Percentiles rank a stretch among this genome's conserved stretches.
Conservation (phyloP, 805 yeast genomes). For the Kodamaea sagamina region DNA sequence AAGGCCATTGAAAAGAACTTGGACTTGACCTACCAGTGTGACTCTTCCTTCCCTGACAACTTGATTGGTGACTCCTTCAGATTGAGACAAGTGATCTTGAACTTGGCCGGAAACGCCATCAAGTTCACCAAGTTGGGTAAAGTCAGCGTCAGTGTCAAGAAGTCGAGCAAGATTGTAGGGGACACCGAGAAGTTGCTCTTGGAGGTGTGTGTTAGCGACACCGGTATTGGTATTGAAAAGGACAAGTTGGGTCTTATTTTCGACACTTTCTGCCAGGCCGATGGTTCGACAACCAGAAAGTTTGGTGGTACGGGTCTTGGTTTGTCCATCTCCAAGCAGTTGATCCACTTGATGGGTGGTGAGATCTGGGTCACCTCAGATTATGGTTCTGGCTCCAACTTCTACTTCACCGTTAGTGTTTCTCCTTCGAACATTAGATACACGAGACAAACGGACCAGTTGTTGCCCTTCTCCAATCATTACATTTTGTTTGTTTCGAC, state of each 20-base stretch:
- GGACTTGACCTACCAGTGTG: slow-evolving; percentile 78
- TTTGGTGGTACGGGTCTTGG: slow-evolving; percentile 95
- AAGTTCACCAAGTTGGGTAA: slow-evolving; percentile 83
- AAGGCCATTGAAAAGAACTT: slow-evolving; percentile 85
- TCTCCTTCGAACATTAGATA: slow-evolving; percentile 66
- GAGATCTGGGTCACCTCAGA: slow-evolving; percentile 87
- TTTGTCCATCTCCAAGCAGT: slow-evolving; percentile 80
- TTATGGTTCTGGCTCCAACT: slow-evolving; percentile 80
- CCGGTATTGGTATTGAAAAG: slow-evolving; percentile 86
- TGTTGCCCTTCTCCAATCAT: slow-evolving; percentile 72
- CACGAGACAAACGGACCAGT: slow-evolving; percentile 63
- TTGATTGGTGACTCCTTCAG: slow-evolving; percentile 88
- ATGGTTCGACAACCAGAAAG: slow-evolving; percentile 88
- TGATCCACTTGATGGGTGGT: slow-evolving; percentile 91
- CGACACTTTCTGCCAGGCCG: slow-evolving; percentile 91
- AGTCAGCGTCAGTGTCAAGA: slow-evolving; percentile 73
- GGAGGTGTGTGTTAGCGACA: slow-evolving; percentile 86
- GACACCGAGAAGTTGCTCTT: slow-evolving; percentile 50
- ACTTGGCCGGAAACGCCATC: slow-evolving; percentile 87
- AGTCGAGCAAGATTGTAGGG: slow-evolving; percentile 39
- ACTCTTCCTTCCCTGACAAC: slow-evolving; percentile 83
- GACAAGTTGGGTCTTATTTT: slow-evolving; percentile 84
- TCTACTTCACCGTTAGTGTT: slow-evolving; percentile 79
- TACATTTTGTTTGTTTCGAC: slow-evolving; percentile 70
- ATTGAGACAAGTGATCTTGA: slow-evolving; percentile 81